A percentile compares a stretch with the other conserved stretches of the same genome.
phyloP scores from a whole-genome alignment of 805 yeast genomes.

The Scheffersomyces spartinae region DNA sequence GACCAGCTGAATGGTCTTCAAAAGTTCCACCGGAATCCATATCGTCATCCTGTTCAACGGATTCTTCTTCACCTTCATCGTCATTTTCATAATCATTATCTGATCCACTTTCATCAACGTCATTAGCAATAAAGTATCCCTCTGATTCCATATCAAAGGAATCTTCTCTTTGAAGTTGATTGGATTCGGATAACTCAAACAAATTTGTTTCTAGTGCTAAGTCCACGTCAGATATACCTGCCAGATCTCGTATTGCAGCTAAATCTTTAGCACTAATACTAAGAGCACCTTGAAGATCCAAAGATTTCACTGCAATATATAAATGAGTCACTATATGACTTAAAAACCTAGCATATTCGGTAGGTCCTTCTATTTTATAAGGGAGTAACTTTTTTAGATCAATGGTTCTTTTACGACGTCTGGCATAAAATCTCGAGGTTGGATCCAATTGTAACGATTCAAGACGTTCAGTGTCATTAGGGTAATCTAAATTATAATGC shows the following conservation, averaged over 20 bases:
- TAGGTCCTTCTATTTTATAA: conserved; percentile 56
- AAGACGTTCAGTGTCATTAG: conserved; percentile 25
- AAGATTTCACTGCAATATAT: conserved; percentile 62
- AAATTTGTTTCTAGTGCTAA: conserved; percentile 44
- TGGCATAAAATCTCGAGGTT: conserved; percentile 23
- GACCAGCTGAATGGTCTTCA: conserved; percentile 26
- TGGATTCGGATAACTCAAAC: no score
- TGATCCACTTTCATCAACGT: background rate
- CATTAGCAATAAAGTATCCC: background rate
- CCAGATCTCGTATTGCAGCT: conserved; percentile 26
- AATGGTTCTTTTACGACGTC: conserved; percentile 28
- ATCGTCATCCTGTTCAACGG: conserved; percentile 22
- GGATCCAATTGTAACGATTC: conserved; percentile 19
- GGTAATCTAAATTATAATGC: conserved; percentile 44
- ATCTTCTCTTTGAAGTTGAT: background rate
- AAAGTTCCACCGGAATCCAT: conserved; percentile 23
- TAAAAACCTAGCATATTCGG: conserved; percentile 61
- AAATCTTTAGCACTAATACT: conserved; percentile 59
- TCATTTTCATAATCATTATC: conserved; percentile 26
- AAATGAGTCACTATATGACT: conserved; percentile 73
- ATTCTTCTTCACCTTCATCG: conserved; percentile 30
- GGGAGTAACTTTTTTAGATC: conserved; percentile 46
- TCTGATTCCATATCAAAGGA: conserved; percentile 3
- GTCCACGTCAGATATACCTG: conserved; percentile 27
- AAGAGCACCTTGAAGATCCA: conserved; percentile 64